Evolutionary conservation across 2,329 filamentous ascomycete genomes (phyloP), one percentile per base, ranked within the genome.

Genomic region (Pseudopyrenochaeta lycopersici): DNA sequence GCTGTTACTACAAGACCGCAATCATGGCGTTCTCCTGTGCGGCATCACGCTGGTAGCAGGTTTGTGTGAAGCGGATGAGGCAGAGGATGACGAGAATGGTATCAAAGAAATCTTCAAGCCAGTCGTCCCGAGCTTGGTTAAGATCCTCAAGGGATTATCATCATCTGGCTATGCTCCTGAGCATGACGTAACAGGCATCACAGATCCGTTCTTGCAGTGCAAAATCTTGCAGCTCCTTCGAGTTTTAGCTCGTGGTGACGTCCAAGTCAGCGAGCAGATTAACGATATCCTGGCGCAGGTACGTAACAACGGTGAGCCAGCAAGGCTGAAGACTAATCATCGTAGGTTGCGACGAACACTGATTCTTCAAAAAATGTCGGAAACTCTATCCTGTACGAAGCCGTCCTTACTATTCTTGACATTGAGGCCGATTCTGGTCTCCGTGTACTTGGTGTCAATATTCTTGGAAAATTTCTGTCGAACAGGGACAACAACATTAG

Each of bases 401-500:
- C 95, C 1, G 95, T 99, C 32, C 87, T 95, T 38, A 99, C 95
- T 0, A 99, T 99, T 63, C 87, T 99, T 43, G 95, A 99, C 65
- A 98, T 99, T 48, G 95, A 99, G 77, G 96, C 95, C 18, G 96
- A 99, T 73, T 97, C 95, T 9, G 94, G 95, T 31, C 80, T 99
- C 59, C 85, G 96, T 45, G 95, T 99, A 18, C 84, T 99, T 21
- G 95, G 95, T 70, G 95, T 99, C 66, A 99, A 99, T 74, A 99
- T 99, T 62, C 86, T 99, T 20, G 95, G 96, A 74, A 99, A 98
- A 75, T 99, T 99, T 79, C 80, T 99, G 58, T 89, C 93, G n/a
- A 99, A 99, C 81, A 89, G 94, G 66, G 95, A 99, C 78, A 99
- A 99, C 82, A 99, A 99, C 74, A 99, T 99, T 68, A 90, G 95